Conservation (phyloP, 345 rosid species). For the Camelina sativa region DNA sequence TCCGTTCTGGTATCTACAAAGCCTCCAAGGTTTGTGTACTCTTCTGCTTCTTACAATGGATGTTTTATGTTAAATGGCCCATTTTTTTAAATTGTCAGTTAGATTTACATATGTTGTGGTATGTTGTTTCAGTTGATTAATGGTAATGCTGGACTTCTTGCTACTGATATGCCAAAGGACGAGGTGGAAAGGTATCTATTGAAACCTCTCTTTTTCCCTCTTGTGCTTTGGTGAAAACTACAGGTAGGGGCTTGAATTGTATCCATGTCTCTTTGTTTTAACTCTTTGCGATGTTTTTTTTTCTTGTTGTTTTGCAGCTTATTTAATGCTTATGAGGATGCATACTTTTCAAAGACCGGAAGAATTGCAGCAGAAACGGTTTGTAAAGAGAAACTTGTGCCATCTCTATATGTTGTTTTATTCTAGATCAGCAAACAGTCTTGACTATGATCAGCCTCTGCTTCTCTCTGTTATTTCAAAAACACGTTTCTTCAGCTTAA, state of each 20-base stretch:
- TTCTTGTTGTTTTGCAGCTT: conserved; percentile 53
- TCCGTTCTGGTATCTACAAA: conserved; percentile 70
- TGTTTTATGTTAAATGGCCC: neutral
- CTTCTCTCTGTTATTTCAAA: neutral
- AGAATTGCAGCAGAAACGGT: conserved; percentile 78
- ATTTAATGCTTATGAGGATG: conserved; percentile 78
- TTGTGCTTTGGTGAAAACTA: neutral
- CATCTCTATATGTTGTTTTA: neutral
- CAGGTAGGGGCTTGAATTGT: neutral
- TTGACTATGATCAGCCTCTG: conserved; percentile 6
- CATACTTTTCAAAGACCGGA: conserved; percentile 89
- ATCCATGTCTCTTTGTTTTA: neutral
- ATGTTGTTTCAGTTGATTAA: conserved; percentile 58
- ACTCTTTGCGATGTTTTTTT: neutral
- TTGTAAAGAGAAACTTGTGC: conserved; percentile 5
- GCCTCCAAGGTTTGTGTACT: conserved; percentile 68
- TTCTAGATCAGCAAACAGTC: conserved; percentile 2
- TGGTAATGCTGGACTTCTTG: conserved; percentile 82
- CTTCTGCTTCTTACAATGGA: neutral
- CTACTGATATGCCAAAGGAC: conserved; percentile 79
- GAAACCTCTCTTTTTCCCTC: neutral
- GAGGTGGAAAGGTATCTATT: conserved; percentile 76
- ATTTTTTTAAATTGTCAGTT: neutral
- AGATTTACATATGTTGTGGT: conserved; percentile 3
- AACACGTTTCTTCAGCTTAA: neutral